Base-by-base conservation (phyloP, 2,329 filamentous ascomycete species). In the Pestalotiopsis sp. region DNA sequence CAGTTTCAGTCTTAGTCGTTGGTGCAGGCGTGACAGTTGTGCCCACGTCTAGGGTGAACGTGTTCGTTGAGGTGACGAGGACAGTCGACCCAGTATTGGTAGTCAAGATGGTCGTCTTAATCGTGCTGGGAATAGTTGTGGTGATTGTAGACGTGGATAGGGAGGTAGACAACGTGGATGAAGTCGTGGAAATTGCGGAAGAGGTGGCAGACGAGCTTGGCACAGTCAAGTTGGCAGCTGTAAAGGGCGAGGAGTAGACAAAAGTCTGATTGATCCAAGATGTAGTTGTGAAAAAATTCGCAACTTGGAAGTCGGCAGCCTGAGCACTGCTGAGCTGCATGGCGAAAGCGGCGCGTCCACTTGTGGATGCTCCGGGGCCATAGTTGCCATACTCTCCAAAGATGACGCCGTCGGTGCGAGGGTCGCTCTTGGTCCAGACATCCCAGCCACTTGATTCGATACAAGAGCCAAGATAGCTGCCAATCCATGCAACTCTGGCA, bases 331-430 rank as follows among this genome's bases (percentile, higher is more conserved):
- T 71, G 23, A 85, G 74, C 70, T 77, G 79, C 59, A 71, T 79
- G 6, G 80, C 71, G 66, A 81, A 84, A 39, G 77, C 80, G 11
- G 86, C 88, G 65, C 89, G 80, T 3, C 78, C 81, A 0, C 81
- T 83, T 0, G 87, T 87, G 23, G 78, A 76, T 3, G 88, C 81
- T 2, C 90, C 90, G 41, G 79, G 75, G 1, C 90, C 90, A 1
- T 83, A 84, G 77, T 92, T 92, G 20, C 72, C 78, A 74, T 86
- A 91, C 80, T 92, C 90, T 9, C 79, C 86, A 70, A 87, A 91
- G 31, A 80, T 76, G 1, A 91, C 85, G 58, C 87, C 78, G 49
- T 80, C 81, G 1, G 86, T 89, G 49, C 79, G 80, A 20, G 79
- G 74, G 36, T 81, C 76, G 49, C 83, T 81, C 17, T 81, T 75